Percentiles rank a stretch among this genome's conserved stretches.
Conservation (phyloP, 2,329 filamentous ascomycete species). For the Daldinia eschscholtzii region DNA sequence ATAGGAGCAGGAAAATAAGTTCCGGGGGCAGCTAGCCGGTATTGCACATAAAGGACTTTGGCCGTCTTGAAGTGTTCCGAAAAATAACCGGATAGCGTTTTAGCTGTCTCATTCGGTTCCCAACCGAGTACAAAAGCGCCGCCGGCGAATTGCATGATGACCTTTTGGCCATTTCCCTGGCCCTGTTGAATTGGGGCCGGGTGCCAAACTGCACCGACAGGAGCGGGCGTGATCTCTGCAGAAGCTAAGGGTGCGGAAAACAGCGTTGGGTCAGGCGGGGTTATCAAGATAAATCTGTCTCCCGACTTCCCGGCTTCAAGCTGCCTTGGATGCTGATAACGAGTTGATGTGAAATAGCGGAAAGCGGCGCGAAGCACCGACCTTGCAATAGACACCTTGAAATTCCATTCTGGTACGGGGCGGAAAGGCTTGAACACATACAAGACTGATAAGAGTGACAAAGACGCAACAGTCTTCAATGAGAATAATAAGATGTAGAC, state of each 20-base stretch:
- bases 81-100: background rate
- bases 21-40: background rate
- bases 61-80: background rate
- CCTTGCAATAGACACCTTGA: background rate
- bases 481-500: background rate
- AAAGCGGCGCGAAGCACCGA: background rate
- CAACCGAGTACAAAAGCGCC: conserved; percentile 3
- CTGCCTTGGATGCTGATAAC: conserved; percentile 3
- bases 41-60: background rate
- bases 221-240: background rate
- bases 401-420: background rate
- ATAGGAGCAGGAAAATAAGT: background rate
- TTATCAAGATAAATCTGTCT: background rate
- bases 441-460: background rate
- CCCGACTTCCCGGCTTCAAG: background rate
- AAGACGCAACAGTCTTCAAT: background rate
- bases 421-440: background rate
- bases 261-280: background rate
- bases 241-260: background rate
- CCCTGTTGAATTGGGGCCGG: background rate
- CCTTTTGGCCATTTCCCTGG: conserved; percentile 6
- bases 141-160: background rate
- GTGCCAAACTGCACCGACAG: conserved; percentile 1
- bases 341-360: background rate
- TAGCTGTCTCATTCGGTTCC: background rate